Conservation (phyloP, 306 rosid genomes). For the Trifolium pratense region DNA sequence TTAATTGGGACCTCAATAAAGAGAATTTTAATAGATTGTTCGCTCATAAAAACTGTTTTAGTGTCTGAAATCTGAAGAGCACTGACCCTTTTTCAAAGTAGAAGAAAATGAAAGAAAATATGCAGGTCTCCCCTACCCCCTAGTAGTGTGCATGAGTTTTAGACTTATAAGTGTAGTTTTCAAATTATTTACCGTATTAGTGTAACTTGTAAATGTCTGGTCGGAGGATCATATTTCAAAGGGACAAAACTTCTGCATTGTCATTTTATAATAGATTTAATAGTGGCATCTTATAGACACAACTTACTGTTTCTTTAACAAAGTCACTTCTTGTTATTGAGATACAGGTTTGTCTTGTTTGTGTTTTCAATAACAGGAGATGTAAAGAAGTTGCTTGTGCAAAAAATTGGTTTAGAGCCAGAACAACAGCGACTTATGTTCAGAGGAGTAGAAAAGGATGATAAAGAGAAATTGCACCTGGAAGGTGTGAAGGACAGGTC, state of each 20-base stretch:
- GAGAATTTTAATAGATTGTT: background rate
- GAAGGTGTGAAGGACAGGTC: slow-evolving; percentile 87
- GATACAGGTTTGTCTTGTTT: slow-evolving; percentile 33
- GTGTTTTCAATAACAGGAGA: slow-evolving; percentile 63
- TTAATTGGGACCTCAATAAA: background rate
- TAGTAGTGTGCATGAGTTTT: too few species aligned
- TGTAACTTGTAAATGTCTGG: slow-evolving; percentile 1
- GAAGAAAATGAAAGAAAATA: background rate
- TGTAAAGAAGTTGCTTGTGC: slow-evolving; percentile 58
- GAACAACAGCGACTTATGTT: slow-evolving; percentile 75
- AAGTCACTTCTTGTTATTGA: slow-evolving; percentile 17
- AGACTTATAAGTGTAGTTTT: background rate
- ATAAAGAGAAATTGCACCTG: slow-evolving; percentile 64
- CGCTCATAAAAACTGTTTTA: background rate
- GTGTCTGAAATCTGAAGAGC: background rate
- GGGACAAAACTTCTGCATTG: slow-evolving; percentile 2
- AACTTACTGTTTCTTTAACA: background rate
- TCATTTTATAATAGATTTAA: background rate
- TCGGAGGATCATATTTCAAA: background rate
- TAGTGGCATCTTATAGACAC: background rate
- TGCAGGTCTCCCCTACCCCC: background rate
- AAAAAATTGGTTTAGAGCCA: slow-evolving; percentile 67
- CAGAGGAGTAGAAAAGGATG: slow-evolving; percentile 81
- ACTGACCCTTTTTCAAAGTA: background rate
- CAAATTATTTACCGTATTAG: background rate